Conservation (phyloP, 306 rosid genomes). For the Quercus bicolor region DNA sequence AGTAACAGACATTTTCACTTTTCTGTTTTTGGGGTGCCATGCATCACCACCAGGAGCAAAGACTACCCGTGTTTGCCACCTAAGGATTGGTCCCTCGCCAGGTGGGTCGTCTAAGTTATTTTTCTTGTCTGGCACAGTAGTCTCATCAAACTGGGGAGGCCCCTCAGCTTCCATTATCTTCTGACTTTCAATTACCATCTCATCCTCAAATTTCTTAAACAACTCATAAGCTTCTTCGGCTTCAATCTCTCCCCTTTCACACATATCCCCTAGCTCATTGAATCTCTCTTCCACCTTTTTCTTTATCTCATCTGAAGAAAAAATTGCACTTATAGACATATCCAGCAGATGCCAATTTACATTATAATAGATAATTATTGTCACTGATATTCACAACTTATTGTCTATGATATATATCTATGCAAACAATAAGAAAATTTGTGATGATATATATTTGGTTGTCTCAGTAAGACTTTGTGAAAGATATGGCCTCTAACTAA, state of each 20-base stretch:
- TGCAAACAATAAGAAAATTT: slow-evolving; percentile 3
- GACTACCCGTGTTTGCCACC: slow-evolving; percentile 83
- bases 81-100: slow-evolving; percentile 93
- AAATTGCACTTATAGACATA: slow-evolving; percentile 22
- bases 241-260: slow-evolving; percentile 93
- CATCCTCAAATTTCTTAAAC: slow-evolving; percentile 81
- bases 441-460: background rate
- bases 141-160: slow-evolving; percentile 40
- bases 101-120: slow-evolving; percentile 72
- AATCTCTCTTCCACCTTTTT: slow-evolving; percentile 67
- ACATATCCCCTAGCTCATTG: slow-evolving; percentile 83
- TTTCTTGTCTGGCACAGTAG: slow-evolving; percentile 48
- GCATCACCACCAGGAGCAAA: slow-evolving; percentile 97
- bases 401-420: background rate
- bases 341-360: background rate
- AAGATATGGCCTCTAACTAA: background rate
- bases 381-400: slow-evolving; percentile 6
- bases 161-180: slow-evolving; percentile 61
- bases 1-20: slow-evolving; percentile 82
- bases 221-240: slow-evolving; percentile 77
- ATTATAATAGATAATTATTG: background rate
- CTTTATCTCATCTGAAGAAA: slow-evolving; percentile 62
- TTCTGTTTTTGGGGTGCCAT: slow-evolving; percentile 95
- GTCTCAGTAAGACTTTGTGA: background rate
- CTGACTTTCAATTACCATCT: slow-evolving; percentile 53